phyloP scores from a whole-genome alignment of 2,329 filamentous ascomycete genomes.

The Amylocarpus encephaloides region DNA sequence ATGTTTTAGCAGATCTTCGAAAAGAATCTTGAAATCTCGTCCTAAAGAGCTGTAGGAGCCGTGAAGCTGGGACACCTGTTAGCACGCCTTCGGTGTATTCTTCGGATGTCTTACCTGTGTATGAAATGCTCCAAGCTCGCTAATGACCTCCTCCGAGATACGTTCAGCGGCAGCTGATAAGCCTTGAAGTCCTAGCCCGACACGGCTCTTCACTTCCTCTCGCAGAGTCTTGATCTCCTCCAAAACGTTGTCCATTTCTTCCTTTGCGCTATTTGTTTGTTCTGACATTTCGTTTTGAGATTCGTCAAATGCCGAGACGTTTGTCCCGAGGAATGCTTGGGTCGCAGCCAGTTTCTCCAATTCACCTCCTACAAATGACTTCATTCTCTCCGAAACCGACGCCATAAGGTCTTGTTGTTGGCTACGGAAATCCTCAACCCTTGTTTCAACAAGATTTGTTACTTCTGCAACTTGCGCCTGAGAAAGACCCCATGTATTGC shows the following conservation, averaged over 20 bases:
- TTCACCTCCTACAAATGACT: constrained; percentile 69
- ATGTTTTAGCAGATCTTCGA: constrained; percentile 72
- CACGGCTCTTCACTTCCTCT: constrained; percentile 78
- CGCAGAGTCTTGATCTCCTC: constrained; percentile 88
- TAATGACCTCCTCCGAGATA: constrained; percentile 83
- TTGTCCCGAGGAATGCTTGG: constrained; percentile 63
- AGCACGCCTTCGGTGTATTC: not conserved
- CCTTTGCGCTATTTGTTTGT: constrained; percentile 63
- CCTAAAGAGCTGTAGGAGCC: constrained; percentile 77
- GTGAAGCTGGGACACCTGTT: constrained; percentile 55
- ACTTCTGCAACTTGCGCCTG: constrained; percentile 70
- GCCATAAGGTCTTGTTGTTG: constrained; percentile 68
- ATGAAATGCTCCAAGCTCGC: constrained; percentile 80
- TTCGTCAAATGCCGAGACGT: constrained; percentile 59
- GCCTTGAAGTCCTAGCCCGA: constrained; percentile 77
- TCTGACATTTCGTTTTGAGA: constrained; percentile 63
- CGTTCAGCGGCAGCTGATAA: constrained; percentile 79
- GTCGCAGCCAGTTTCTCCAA: constrained; percentile 64
- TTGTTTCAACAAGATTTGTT: constrained; percentile 68
- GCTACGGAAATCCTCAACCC: constrained; percentile 64
- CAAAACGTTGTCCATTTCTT: constrained; percentile 84
- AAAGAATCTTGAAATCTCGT: constrained; percentile 77
- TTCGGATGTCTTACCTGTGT: constrained; percentile 43
- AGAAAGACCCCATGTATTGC: constrained; percentile 69
- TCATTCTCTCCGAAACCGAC: constrained; percentile 64